Evolutionary conservation across 495 filamentous ascomycete species (phyloP).

Genomic region (Aspergillus steynii): DNA sequence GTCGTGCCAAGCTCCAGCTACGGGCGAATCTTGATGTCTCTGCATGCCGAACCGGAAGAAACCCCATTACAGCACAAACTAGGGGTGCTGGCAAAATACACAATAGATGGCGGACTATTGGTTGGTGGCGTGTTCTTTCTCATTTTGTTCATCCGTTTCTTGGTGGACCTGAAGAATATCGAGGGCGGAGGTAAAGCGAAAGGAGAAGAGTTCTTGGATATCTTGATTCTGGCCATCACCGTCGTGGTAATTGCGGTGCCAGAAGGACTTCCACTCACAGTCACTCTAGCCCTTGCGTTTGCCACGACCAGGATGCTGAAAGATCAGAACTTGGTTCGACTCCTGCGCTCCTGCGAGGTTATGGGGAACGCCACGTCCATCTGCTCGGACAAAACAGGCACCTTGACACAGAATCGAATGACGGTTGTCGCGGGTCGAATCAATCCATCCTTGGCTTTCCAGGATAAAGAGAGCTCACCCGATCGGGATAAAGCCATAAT

Average conservation of each 20-base stretch:
- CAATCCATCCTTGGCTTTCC: not conserved
- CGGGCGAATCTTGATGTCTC: constrained; percentile 91
- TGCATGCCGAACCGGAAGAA: constrained; percentile 84
- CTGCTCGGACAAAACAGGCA: constrained; percentile 77
- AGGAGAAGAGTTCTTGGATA: constrained; percentile 83
- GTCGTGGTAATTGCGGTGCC: constrained; percentile 95
- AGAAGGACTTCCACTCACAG: constrained; percentile 88
- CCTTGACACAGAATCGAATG: not conserved
- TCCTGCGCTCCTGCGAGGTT: constrained; percentile 89
- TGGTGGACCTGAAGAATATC: constrained; percentile 64
- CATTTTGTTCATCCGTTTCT: constrained; percentile 89
- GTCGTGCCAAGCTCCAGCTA: constrained; percentile 83
- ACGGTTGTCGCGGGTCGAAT: not conserved
- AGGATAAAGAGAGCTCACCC: not conserved
- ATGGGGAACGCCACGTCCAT: constrained; percentile 98
- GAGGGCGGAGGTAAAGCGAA: constrained; percentile 65
- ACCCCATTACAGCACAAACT: constrained; percentile 95
- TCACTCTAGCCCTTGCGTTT: constrained; percentile 91
- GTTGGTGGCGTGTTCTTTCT: constrained; percentile 79
- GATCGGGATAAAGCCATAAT: too few species aligned
- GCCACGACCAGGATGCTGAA: constrained; percentile 94
- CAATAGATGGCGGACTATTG: constrained; percentile 94
- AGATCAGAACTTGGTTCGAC: constrained; percentile 90
- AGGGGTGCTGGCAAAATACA: constrained; percentile 86
- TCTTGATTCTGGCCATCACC: constrained; percentile 93